phyloP scores from a whole-genome alignment of 2,329 filamentous ascomycete species.

The Ramularia collo-cygni region DNA sequence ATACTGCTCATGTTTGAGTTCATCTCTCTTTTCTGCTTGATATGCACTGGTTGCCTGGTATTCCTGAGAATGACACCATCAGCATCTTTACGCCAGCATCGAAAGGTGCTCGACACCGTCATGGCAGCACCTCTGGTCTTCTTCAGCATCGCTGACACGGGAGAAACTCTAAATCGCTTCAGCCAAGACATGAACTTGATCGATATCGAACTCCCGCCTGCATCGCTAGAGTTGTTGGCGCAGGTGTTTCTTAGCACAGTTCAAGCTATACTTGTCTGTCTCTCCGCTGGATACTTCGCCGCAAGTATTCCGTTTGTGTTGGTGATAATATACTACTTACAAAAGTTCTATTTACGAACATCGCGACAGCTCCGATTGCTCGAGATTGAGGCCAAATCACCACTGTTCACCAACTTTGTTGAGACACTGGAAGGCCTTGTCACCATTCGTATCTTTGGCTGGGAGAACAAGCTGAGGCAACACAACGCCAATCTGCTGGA shows the following conservation, averaged over 20 bases:
- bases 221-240: slow-evolving; percentile 29
- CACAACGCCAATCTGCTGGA: slow-evolving; percentile 36
- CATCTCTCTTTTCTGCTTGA: too few species aligned
- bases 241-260: slow-evolving; percentile 35
- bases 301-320: slow-evolving; percentile 19
- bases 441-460: slow-evolving; percentile 48
- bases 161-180: slow-evolving; percentile 42
- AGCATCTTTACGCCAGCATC: too few species aligned
- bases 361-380: slow-evolving; percentile 45
- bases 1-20: too few species aligned
- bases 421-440: slow-evolving; percentile 44
- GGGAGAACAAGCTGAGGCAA: slow-evolving; percentile 34
- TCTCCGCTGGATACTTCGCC: slow-evolving; percentile 21
- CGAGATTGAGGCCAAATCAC: slow-evolving; percentile 46
- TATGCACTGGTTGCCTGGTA: too few species aligned
- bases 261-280: slow-evolving; percentile 28
- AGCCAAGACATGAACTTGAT: slow-evolving; percentile 42
- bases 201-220: slow-evolving; percentile 33
- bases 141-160: slow-evolving; percentile 39
- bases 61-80: too few species aligned
- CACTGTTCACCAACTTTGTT: slow-evolving; percentile 44
- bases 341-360: slow-evolving; percentile 43
- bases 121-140: slow-evolving; percentile 33
- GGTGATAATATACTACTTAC: slow-evolving; percentile 37
- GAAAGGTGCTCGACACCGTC: too few species aligned